phyloP scores from a whole-genome alignment of 2,329 filamentous ascomycete genomes.

The Hypomyces perniciosus region DNA sequence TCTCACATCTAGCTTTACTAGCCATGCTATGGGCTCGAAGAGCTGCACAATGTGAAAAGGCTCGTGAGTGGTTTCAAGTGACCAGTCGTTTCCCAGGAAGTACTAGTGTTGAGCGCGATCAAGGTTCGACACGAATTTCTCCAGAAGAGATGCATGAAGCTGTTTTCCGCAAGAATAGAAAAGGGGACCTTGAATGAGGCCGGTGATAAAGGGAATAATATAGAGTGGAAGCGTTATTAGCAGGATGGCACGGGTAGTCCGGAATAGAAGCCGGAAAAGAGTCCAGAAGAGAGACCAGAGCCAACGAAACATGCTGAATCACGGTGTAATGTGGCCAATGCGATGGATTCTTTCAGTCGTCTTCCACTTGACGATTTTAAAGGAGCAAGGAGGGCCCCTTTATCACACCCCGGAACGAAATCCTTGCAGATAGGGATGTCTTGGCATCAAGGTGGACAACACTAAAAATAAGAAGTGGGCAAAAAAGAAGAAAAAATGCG shows the following conservation, averaged over 20 bases:
- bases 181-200: not conserved
- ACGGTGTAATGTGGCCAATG: no score
- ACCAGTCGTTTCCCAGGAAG: no score
- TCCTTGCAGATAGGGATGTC: no score
- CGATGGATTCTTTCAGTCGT: no score
- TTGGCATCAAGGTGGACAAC: no score
- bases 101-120: no score
- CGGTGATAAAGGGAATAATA: not conserved
- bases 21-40: not conserved
- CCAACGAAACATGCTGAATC: not conserved
- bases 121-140: not conserved
- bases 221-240: not conserved
- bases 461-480: no score
- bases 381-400: no score
- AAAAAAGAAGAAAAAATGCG: no score
- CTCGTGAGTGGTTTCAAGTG: not conserved
- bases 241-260: not conserved
- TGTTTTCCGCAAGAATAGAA: not conserved
- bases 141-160: not conserved
- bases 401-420: no score
- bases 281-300: not conserved
- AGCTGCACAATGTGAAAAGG: not conserved
- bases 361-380: no score
- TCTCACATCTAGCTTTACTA: not conserved
- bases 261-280: not conserved